Conservation (phyloP, 208 protist species). For the Leishmania guyanensis region DNA sequence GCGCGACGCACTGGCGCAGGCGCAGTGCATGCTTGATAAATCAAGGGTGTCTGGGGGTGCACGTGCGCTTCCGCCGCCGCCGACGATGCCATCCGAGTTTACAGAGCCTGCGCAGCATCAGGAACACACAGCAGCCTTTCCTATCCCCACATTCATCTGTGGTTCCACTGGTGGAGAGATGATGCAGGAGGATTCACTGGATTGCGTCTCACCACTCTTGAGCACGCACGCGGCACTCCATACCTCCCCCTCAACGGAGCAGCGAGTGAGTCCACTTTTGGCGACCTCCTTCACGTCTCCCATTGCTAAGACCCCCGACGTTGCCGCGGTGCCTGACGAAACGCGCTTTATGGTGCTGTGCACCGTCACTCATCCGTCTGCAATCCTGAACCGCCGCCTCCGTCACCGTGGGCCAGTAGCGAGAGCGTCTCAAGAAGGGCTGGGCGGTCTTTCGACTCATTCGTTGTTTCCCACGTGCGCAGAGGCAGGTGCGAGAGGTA, state of each 20-base stretch:
- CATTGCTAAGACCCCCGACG: background rate
- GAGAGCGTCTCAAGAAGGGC: background rate
- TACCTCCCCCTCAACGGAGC: background rate
- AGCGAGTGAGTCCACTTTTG: background rate
- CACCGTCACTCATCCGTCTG: slow-evolving; percentile 6
- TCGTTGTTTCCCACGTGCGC: background rate
- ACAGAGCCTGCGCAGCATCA: background rate
- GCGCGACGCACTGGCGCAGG: slow-evolving; percentile 37
- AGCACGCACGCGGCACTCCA: background rate
- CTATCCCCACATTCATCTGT: background rate
- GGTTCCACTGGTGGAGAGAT: background rate
- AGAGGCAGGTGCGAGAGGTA: background rate
- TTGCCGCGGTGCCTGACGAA: slow-evolving; percentile 7
- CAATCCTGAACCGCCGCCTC: background rate
- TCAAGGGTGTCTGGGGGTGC: background rate
- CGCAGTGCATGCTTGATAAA: slow-evolving; percentile 32
- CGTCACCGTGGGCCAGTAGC: slow-evolving; percentile 6
- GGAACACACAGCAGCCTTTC: background rate
- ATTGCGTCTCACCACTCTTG: slow-evolving; percentile 17
- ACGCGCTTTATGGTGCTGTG: slow-evolving; percentile 30
- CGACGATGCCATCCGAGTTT: background rate
- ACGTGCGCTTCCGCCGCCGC: slow-evolving; percentile 11
- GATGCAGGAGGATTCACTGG: slow-evolving; percentile 9
- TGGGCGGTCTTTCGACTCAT: background rate
- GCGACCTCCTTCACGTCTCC: background rate